Base-by-base conservation (phyloP, 2,329 filamentous ascomycete species). In the Cladobotryum protrusum region DNA sequence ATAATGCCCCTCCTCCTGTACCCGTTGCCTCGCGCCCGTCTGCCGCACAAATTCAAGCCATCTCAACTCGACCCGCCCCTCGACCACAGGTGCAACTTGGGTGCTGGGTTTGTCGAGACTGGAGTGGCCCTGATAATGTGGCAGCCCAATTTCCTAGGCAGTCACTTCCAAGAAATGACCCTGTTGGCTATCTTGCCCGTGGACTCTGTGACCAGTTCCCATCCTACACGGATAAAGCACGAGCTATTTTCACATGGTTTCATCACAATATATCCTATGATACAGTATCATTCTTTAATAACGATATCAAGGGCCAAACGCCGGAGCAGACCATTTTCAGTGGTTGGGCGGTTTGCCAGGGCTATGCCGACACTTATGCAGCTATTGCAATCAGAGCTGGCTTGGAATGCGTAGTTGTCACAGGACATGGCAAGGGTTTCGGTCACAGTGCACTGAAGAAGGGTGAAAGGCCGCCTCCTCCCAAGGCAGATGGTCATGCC, bases 201-300 rank as follows among this genome's bases (percentile, higher is more conserved):
- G 81, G 87, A 46, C 78, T 97, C 17, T 95, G 89, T 50, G 74
- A 77, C 4, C 86, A 87, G 0, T 96, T 97, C 62, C 70, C 82
- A 1, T 96, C 89, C 1, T 71, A 74, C 1, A 96, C 92, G 0
- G 92, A 97, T 67, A 96, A 96, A 71, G 92, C 93, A 2, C 80
- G 93, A 24, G 89, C 83, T 2, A 88, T 99, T 52, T 97, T 97
- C 64, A 89, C 87, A 1, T 99, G 93, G 93, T 82, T 91, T 37
- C 92, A 97, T 68, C 85, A 97, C 67, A 97, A 97, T 60, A 84
- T 99, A 51, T 77, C 77, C 43, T 99, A 97, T 65, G 89, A 97
- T 63, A 82, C 83, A 0, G 76, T 81, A 20, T 79, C 84, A 19
- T 95, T 96, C 71, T 95, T 95, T 62, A 80, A 77, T 50, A 80